Percentiles rank a stretch among this genome's conserved stretches.
Evolutionary conservation across 495 filamentous ascomycete species (phyloP).

Genomic region (Podospora tetraspora): DNA sequence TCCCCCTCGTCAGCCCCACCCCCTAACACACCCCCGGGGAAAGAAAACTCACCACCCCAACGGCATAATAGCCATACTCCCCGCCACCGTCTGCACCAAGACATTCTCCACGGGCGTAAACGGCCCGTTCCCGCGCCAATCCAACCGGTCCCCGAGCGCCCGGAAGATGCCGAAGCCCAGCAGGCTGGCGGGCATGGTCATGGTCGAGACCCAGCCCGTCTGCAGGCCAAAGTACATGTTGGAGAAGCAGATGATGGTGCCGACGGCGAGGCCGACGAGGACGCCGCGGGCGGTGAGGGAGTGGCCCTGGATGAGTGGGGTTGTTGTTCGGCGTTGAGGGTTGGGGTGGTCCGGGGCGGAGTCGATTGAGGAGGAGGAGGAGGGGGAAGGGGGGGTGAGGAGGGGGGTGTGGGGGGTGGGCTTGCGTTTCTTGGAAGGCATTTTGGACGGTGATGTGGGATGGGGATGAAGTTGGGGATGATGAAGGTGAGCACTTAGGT

Average conservation of each 20-base stretch:
- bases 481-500: not conserved
- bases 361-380: not conserved
- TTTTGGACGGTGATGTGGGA: not conserved
- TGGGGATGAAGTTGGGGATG: not conserved
- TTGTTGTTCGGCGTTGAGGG: not conserved
- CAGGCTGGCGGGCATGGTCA: constrained; percentile 83
- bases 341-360: not conserved
- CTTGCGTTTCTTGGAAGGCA: not conserved
- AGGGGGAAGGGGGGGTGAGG: not conserved
- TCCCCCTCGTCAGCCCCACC: not conserved
- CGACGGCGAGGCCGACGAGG: constrained; percentile 73
- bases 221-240: constrained; percentile 98
- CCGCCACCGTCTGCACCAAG: constrained; percentile 92
- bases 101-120: constrained; percentile 97
- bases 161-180: constrained; percentile 98
- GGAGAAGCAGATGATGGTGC: constrained; percentile 84
- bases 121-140: constrained; percentile 44
- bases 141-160: constrained; percentile 60
- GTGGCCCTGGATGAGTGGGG: constrained; percentile 28
- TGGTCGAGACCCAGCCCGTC: constrained; percentile 75
- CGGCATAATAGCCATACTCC: constrained; percentile 94
- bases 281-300: constrained; percentile 84
- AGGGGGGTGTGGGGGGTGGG: not conserved
- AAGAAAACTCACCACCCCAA: constrained; percentile 55
- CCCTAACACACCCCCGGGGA: not conserved